Conservation (phyloP, 805 yeast species). For the Zygotorulaspora florentina region DNA sequence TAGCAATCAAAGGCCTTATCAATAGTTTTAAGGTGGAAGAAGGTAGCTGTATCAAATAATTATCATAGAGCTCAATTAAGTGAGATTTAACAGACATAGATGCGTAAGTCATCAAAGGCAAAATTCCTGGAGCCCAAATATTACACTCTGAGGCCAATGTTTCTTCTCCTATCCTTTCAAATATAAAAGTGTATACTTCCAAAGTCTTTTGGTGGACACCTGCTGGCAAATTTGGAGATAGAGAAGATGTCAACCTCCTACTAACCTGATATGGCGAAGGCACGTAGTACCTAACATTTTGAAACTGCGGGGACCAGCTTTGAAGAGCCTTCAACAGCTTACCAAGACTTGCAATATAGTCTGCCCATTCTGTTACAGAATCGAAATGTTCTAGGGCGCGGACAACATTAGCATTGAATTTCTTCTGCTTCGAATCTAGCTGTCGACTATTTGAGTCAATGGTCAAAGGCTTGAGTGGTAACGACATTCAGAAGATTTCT, state of each 20-base stretch:
- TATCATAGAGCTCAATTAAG: conserved; percentile 57
- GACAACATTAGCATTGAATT: conserved; percentile 63
- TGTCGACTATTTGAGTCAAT: conserved; percentile 31
- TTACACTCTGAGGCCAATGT: conserved; percentile 52
- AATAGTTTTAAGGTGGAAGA: conserved; percentile 47
- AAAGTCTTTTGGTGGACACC: conserved; percentile 93
- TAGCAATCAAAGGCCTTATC: conserved; percentile 64
- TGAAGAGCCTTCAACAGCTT: conserved; percentile 70
- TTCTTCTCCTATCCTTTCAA: conserved; percentile 56
- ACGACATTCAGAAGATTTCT: conserved; percentile 32
- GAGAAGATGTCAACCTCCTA: conserved; percentile 68
- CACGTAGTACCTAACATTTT: conserved; percentile 47
- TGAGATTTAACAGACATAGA: conserved; percentile 84
- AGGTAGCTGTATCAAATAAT: conserved; percentile 51
- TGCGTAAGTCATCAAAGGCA: conserved; percentile 84
- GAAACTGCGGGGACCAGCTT: conserved; percentile 39
- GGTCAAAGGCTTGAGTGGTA: conserved; percentile 31
- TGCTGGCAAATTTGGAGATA: conserved; percentile 79
- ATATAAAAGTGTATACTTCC: conserved; percentile 68
- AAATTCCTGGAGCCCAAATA: conserved; percentile 88
- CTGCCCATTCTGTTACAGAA: conserved; percentile 94
- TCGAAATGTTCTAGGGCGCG: conserved; percentile 74
- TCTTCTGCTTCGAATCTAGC: conserved; percentile 60
- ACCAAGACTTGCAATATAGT: conserved; percentile 84
- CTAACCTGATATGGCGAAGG: conserved; percentile 69